Conservation (phyloP, 345 rosid species). For the Psidium guajava region DNA sequence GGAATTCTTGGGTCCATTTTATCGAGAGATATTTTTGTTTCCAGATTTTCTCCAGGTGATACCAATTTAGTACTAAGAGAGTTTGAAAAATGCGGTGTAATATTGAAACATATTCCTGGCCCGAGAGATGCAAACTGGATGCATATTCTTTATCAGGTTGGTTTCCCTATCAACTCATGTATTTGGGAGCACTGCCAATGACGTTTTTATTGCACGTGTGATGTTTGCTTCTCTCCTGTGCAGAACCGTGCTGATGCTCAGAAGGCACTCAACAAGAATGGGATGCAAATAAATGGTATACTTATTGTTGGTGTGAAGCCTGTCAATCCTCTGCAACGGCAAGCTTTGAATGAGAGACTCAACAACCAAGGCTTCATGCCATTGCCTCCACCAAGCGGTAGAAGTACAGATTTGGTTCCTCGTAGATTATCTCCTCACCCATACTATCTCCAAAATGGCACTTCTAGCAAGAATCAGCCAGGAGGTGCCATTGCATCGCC, state of each 20-base stretch:
- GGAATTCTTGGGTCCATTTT: not conserved
- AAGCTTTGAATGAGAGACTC: slow-evolving; percentile 59
- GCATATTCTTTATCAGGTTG: slow-evolving; percentile 88
- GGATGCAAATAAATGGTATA: slow-evolving; percentile 75
- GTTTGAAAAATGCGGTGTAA: slow-evolving; percentile 86
- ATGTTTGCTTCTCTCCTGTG: slow-evolving; percentile 4
- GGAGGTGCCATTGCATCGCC: slow-evolving; percentile 79
- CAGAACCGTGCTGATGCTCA: slow-evolving; percentile 87
- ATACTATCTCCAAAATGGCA: slow-evolving; percentile 56
- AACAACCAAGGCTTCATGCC: slow-evolving; percentile 83
- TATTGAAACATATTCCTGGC: slow-evolving; percentile 90
- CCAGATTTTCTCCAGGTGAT: slow-evolving; percentile 78
- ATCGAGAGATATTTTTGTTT: not conserved
- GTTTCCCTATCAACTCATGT: not conserved
- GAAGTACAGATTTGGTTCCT: slow-evolving; percentile 29
- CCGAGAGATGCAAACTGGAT: slow-evolving; percentile 97
- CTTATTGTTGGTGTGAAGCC: slow-evolving; percentile 85
- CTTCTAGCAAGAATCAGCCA: slow-evolving; percentile 37
- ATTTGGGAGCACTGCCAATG: not conserved
- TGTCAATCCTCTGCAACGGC: slow-evolving; percentile 73
- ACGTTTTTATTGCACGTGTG: not conserved
- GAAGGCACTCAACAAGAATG: slow-evolving; percentile 80
- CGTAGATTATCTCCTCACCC: slow-evolving; percentile 34
- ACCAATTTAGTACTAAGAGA: slow-evolving; percentile 87
- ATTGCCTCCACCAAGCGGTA: slow-evolving; percentile 39